Evolutionary conservation across 2,329 filamentous ascomycete species (phyloP).

Genomic region (Fusarium continuum): DNA sequence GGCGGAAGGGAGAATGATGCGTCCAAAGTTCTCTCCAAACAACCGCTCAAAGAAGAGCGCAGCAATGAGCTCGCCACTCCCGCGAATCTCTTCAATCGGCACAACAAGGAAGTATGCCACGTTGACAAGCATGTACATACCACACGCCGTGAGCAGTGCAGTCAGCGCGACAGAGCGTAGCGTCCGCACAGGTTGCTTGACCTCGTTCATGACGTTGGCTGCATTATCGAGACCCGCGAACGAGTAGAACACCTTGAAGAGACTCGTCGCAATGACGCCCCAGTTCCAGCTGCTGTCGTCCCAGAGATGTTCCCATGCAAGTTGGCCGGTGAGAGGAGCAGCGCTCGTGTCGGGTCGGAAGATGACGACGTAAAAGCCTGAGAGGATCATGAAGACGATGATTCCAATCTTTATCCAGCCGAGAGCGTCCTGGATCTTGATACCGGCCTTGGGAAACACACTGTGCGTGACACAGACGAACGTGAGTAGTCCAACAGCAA

Average conservation of each 20-base stretch:
- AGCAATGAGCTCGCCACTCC: constrained; percentile 72
- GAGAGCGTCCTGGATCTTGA: constrained; percentile 67
- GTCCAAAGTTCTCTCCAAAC: constrained; percentile 68
- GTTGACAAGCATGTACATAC: constrained; percentile 74
- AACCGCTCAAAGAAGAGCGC: constrained; percentile 72
- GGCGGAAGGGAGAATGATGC: constrained; percentile 66
- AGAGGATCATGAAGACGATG: constrained; percentile 68
- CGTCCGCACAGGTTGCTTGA: constrained; percentile 72
- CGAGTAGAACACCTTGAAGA: constrained; percentile 76
- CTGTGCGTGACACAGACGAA: constrained; percentile 67
- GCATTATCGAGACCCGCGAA: constrained; percentile 73
- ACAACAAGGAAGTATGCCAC: constrained; percentile 70
- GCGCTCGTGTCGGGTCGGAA: constrained; percentile 48
- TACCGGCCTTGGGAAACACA: constrained; percentile 64
- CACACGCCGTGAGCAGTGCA: constrained; percentile 68
- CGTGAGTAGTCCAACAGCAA: constrained; percentile 67
- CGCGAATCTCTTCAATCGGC: constrained; percentile 71
- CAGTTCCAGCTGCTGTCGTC: constrained; percentile 74
- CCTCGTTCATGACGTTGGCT: constrained; percentile 77
- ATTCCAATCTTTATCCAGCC: constrained; percentile 71
- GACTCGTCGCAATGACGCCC: constrained; percentile 70
- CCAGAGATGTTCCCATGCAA: constrained; percentile 66
- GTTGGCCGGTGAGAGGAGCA: constrained; percentile 1
- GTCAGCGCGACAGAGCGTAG: constrained; percentile 68
- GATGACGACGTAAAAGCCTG: constrained; percentile 67